Conservation (phyloP, 306 rosid species). For the peach (Prunus persica) region Prunus_persica_NCBIv2 NC_034014.1:2280001-2280500, state of each 20-base stretch:
- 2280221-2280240: slow-evolving; percentile 75
- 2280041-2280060: background rate
- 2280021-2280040: background rate
- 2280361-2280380: slow-evolving; percentile 20
- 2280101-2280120: slow-evolving; percentile 32
- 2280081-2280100: slow-evolving; percentile 5
- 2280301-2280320: slow-evolving; percentile 16
- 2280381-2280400: slow-evolving; percentile 16
- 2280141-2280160: slow-evolving; percentile 27
- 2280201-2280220: slow-evolving; percentile 50
- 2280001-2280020: slow-evolving; percentile 9
- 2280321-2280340: slow-evolving; percentile 19
- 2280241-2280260: slow-evolving; percentile 46
- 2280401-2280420: slow-evolving; percentile 13
- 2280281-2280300: slow-evolving; percentile 60
- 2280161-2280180: slow-evolving; percentile 37
- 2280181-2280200: slow-evolving; percentile 37
- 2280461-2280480: background rate
- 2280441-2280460: background rate
- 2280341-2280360: background rate
- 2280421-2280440: slow-evolving; percentile 26
- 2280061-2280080: slow-evolving; percentile 3
- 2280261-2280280: slow-evolving; percentile 39
- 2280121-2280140: slow-evolving; percentile 35
- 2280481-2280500: no score